Percentiles rank a stretch among this genome's conserved stretches.
Conservation (phyloP, 2,329 filamentous ascomycete species). For the Fusarium goolgardi region DNA sequence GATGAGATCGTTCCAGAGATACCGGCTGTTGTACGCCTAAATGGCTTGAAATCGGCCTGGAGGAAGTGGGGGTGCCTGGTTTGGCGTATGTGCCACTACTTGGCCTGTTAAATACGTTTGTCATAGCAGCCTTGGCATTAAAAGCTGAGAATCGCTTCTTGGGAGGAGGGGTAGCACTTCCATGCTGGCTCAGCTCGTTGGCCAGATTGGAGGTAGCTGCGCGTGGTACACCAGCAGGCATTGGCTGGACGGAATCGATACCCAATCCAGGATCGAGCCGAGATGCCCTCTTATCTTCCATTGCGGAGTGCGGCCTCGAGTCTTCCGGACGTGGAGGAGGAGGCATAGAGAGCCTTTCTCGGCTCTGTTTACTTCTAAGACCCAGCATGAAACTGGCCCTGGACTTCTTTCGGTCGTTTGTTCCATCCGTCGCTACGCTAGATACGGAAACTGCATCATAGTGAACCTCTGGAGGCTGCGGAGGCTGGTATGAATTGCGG, state of each 20-base stretch:
- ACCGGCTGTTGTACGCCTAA: constrained; percentile 24
- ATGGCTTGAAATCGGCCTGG: constrained; percentile 34
- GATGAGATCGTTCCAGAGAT: constrained; percentile 33
- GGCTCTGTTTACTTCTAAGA: constrained; percentile 36
- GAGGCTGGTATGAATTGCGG: constrained; percentile 25
- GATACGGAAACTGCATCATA: constrained; percentile 58
- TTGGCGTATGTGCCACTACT: constrained; percentile 30
- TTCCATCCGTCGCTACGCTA: constrained; percentile 57
- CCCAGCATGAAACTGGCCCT: constrained; percentile 55
- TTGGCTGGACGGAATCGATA: constrained; percentile 30
- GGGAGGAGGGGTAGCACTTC: constrained; percentile 23
- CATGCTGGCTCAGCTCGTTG: constrained; percentile 33
- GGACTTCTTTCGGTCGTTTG: constrained; percentile 51
- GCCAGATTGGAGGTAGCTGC: constrained; percentile 42
- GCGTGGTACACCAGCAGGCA: constrained; percentile 33
- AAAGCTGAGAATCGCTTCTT: constrained; percentile 62
- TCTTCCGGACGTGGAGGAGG: constrained; percentile 33
- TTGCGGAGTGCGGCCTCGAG: constrained; percentile 36
- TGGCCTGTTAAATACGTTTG: constrained; percentile 47
- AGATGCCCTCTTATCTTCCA: constrained; percentile 54
- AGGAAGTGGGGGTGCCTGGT: constrained; percentile 36
- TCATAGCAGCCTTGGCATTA: constrained; percentile 49
- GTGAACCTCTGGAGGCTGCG: constrained; percentile 10
- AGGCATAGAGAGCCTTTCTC: constrained; percentile 30
- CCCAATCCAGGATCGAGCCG: constrained; percentile 52